Evolutionary conservation across 1,284 basidiomycete genomes (phyloP).

Genomic region (Exobasidium rhododendri): DNA sequence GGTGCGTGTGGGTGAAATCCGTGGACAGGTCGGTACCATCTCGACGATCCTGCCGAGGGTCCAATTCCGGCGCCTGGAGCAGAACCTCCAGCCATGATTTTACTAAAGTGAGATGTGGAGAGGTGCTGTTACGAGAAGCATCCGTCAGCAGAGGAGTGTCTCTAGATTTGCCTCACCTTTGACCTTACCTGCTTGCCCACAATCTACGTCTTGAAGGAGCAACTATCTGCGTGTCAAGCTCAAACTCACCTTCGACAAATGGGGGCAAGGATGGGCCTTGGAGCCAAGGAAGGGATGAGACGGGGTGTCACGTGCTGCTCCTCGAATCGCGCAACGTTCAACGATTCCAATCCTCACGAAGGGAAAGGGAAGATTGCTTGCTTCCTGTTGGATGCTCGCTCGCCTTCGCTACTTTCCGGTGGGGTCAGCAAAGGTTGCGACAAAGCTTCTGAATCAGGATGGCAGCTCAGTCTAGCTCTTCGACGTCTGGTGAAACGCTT

Average conservation of each 20-base stretch:
- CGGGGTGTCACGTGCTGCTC: no score
- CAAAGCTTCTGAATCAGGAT: neutral
- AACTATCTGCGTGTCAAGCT: no score
- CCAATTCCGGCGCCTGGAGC: neutral
- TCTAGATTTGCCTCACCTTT: no score
- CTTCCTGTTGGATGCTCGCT: neutral
- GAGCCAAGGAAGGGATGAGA: no score
- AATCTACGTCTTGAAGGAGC: no score
- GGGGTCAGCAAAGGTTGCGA: neutral
- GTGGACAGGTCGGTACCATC: constrained; percentile 44
- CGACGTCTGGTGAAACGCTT: neutral
- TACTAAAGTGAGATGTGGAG: neutral
- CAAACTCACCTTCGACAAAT: no score
- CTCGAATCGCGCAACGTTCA: no score
- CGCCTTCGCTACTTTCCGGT: neutral
- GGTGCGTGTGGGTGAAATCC: constrained; percentile 51
- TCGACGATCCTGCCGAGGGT: neutral
- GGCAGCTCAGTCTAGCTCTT: constrained; percentile 3
- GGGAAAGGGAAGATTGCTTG: neutral
- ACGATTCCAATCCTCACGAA: no score
- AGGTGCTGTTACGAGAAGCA: no score
- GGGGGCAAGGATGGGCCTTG: no score
- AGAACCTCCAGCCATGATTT: constrained; percentile 7
- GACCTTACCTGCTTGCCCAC: no score
- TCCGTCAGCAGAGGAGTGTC: no score